Conservation (phyloP, 805 yeast species). For the Barnettozyma salicaria region DNA sequence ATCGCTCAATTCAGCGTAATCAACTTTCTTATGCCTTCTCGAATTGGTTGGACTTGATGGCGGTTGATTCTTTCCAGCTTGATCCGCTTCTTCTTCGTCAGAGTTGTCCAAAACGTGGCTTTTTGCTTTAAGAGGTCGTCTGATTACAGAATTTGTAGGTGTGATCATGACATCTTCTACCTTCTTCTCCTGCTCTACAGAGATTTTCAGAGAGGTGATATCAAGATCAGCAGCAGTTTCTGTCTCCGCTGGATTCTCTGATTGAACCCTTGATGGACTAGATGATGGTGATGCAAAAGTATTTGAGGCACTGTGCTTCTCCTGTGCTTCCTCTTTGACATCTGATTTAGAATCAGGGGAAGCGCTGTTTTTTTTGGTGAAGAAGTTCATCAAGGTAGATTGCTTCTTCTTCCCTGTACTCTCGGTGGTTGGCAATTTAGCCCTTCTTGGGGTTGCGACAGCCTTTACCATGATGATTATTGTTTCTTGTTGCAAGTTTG, state of each 20-base stretch:
- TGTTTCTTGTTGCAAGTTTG: too few species aligned
- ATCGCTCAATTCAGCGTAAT: slow-evolving; percentile 33
- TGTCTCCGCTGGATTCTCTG: too few species aligned
- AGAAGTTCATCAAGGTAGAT: slow-evolving; percentile 13
- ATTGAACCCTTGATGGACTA: slow-evolving; percentile 4
- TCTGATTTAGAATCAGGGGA: neutral
- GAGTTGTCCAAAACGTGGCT: too few species aligned
- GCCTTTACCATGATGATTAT: slow-evolving; percentile 4
- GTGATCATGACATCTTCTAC: too few species aligned
- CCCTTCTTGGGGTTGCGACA: slow-evolving; percentile 4
- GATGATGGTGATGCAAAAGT: slow-evolving; percentile 2
- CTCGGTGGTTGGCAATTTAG: neutral
- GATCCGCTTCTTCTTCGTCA: neutral
- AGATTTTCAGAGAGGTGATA: too few species aligned
- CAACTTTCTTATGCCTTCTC: slow-evolving; percentile 24
- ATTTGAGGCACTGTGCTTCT: neutral
- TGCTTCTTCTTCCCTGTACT: slow-evolving; percentile 12
- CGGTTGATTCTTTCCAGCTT: neutral
- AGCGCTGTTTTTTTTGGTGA: slow-evolving; percentile 7
- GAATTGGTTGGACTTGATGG: slow-evolving; percentile 16
- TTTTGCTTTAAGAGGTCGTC: slow-evolving; percentile 12
- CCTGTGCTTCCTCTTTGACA: too few species aligned
- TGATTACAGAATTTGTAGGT: slow-evolving; percentile 10
- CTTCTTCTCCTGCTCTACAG: too few species aligned
- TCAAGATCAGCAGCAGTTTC: too few species aligned